A percentile compares a stretch with the other conserved stretches of the same genome.
Evolutionary conservation across 768 basidiomycete genomes (phyloP).

Genomic region (Termitomyces sp.): DNA sequence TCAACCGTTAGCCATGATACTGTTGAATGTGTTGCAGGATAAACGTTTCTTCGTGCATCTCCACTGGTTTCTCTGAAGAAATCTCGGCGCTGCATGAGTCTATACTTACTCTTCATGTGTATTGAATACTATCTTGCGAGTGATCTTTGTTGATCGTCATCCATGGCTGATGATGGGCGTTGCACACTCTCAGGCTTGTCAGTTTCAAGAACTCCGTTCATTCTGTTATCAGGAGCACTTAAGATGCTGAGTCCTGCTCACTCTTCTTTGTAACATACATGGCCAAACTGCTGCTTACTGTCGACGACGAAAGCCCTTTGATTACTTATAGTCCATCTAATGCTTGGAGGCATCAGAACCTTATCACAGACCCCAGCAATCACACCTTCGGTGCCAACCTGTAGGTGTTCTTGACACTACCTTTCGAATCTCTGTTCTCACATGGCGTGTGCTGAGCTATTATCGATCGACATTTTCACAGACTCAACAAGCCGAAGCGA

Average conservation of each 20-base stretch:
- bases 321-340: neutral
- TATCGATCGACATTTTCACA: neutral
- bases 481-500: neutral
- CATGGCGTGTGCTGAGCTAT: neutral
- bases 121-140: too few species aligned
- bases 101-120: too few species aligned
- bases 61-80: too few species aligned
- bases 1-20: too few species aligned
- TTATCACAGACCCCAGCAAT: neutral
- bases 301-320: neutral
- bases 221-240: too few species aligned
- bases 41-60: too few species aligned
- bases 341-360: neutral
- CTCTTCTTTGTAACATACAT: neutral
- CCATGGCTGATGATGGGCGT: too few species aligned
- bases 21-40: too few species aligned
- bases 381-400: neutral
- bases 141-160: too few species aligned
- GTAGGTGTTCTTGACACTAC: neutral
- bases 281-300: neutral
- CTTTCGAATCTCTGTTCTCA: neutral
- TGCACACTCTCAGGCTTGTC: too few species aligned
- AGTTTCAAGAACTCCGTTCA: too few species aligned
- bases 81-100: too few species aligned
- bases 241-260: neutral